Evolutionary conservation across 2,329 filamentous ascomycete genomes (phyloP), one percentile per base, ranked within the genome.

Genomic region (Alternaria postmessia): DNA sequence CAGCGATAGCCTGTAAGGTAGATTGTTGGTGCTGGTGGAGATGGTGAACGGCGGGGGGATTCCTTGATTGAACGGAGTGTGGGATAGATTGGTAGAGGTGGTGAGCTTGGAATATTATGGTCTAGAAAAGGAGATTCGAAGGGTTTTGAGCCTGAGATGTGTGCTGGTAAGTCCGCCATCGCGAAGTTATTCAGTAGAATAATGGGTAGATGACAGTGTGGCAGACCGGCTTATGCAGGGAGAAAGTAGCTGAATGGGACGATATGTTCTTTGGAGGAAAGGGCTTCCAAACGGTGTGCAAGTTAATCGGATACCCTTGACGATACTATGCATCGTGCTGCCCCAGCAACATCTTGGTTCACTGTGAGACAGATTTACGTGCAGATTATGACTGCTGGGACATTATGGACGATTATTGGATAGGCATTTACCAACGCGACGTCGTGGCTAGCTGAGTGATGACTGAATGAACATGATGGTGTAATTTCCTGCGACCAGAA

Each of bases 1-100:
- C 56, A 59, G 36, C 38, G 41, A n/a, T 49, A 59, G 28, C 56
- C 56, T 8, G 20, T 42, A 2, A 59, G 43, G 28, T 59, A 54
- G 12, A 59, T 32, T 5, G 26, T 48, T 30, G 51, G 43, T 5
- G 16, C 22, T 28, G 34, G 20, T 24, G n/a, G 22, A n/a, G 26
- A n/a, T 47, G 32, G 32, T 4, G 30, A 11, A 8, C 20, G 7
- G 7, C 1, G n/a, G 16, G 2, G 2, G 2, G n/a, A 4, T 3
- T 28, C 7, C 5, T 4, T 34, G 24, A 11, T 16, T 26, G 20
- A 18, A 14, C 6, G 20, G 32, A 14, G 16, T n/a, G 24, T 30
- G 32, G 54, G 28, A n/a, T 11, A 16, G 2, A 18, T 4, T 34
- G 28, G 12, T 7, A 30, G 5, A 6, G 20, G 1, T 2, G 11